phyloP scores from a whole-genome alignment of 352 stramenopile species.

The Phytophthora lateralis region DNA sequence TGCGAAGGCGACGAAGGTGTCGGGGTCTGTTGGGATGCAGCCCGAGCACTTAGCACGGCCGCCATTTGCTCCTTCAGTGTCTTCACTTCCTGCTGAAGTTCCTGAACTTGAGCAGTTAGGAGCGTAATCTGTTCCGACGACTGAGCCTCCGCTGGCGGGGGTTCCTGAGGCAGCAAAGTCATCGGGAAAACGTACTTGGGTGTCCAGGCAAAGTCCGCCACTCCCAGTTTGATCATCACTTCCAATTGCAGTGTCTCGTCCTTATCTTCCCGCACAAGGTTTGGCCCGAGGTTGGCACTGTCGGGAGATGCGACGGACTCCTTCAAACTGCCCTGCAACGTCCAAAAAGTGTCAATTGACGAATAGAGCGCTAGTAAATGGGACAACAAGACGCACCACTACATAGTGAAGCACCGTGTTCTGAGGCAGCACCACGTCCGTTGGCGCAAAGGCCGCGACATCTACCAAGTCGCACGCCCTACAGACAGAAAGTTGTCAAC shows the following conservation, averaged over 20 bases:
- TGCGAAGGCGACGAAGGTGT: constrained; percentile 2
- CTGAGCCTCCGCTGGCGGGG: constrained; percentile 10
- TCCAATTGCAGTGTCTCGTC: constrained; percentile 29
- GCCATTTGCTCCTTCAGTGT: constrained; percentile 32
- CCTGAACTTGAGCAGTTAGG: constrained; percentile 31
- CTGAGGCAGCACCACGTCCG: constrained; percentile 19
- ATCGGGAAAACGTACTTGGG: constrained; percentile 34
- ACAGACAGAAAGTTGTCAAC: constrained; percentile 1
- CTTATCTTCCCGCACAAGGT: constrained; percentile 15
- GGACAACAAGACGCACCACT: constrained; percentile 12
- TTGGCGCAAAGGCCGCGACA: constrained; percentile 19
- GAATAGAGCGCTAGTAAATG: not conserved
- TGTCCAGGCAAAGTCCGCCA: constrained; percentile 24
- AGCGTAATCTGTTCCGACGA: constrained; percentile 10
- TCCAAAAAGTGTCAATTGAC: not conserved
- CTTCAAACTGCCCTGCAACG: constrained; percentile 24
- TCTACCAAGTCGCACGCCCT: constrained; percentile 27
- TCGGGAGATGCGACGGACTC: constrained; percentile 12
- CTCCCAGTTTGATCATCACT: constrained; percentile 22
- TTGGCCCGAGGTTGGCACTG: constrained; percentile 1
- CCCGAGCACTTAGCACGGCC: constrained; percentile 19
- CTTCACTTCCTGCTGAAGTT: constrained; percentile 36
- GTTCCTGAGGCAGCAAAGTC: constrained; percentile 6
- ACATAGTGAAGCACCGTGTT: constrained; percentile 33
- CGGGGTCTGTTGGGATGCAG: not conserved